Evolutionary conservation across 148 eudicot genomes (phyloP).

Genomic region (Talinum fruticosum): DNA sequence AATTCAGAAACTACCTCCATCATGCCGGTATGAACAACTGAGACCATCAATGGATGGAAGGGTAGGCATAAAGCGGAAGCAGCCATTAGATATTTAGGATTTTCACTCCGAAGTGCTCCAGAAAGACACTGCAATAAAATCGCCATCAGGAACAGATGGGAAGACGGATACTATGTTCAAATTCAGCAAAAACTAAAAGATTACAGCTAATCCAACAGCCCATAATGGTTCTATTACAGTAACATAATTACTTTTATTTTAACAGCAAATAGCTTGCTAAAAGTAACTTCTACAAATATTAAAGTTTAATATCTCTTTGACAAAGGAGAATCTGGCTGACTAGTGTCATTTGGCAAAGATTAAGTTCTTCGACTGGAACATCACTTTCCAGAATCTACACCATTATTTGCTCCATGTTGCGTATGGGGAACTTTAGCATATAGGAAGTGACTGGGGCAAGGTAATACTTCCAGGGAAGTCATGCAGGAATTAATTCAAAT

Average conservation of each 20-base stretch:
- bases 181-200: background rate
- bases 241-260: background rate
- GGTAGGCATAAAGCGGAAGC: conserved; percentile 85
- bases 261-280: background rate
- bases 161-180: background rate
- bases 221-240: background rate
- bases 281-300: background rate
- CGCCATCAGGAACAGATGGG: background rate
- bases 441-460: too few relatives aligned
- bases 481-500: too few relatives aligned
- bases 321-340: background rate
- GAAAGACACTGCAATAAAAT: conserved; percentile 68
- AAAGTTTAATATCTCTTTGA: background rate
- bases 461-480: too few relatives aligned
- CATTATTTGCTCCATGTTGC: background rate
- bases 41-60: conserved; percentile 93
- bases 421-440: too few relatives aligned
- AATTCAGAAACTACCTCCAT: conserved; percentile 69
- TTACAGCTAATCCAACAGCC: background rate
- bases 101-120: conserved; percentile 74
- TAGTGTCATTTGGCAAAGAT: background rate
- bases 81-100: conserved; percentile 83
- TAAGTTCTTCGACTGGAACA: background rate
- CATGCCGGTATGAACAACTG: conserved; percentile 90
- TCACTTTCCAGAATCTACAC: background rate